A percentile compares a stretch with the other conserved stretches of the same genome.
phyloP scores from a whole-genome alignment of 2,329 filamentous ascomycete genomes.

The Neurospora sp. region DNA sequence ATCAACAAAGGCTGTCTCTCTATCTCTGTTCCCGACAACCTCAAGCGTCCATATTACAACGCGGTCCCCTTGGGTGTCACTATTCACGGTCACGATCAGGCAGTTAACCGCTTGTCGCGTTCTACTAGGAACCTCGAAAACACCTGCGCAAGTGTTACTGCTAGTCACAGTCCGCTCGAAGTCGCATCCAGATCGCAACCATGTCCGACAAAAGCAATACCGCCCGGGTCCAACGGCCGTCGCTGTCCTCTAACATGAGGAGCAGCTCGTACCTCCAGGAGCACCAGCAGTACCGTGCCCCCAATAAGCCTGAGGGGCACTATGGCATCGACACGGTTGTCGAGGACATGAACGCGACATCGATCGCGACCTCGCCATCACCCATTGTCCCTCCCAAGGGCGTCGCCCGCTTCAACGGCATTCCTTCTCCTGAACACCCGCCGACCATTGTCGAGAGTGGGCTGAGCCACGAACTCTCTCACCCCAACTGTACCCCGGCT shows the following conservation, averaged over 20 bases:
- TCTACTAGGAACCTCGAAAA: not conserved
- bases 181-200: slow-evolving; percentile 2
- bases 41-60: not conserved
- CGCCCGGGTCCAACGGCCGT: slow-evolving; percentile 12
- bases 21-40: not conserved
- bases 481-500: slow-evolving; percentile 50
- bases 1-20: not conserved
- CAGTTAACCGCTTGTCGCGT: not conserved
- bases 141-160: not conserved
- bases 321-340: slow-evolving; percentile 58
- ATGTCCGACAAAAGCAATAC: slow-evolving; percentile 15
- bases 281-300: slow-evolving; percentile 53
- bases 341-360: slow-evolving; percentile 38
- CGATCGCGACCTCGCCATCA: slow-evolving; percentile 19
- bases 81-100: not conserved
- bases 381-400: slow-evolving; percentile 23
- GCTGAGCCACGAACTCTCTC: slow-evolving; percentile 51
- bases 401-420: slow-evolving; percentile 45
- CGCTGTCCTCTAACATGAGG: slow-evolving; percentile 27
- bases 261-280: slow-evolving; percentile 54
- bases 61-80: not conserved
- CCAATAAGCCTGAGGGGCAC: slow-evolving; percentile 42
- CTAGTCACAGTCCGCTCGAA: not conserved
- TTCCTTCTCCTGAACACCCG: slow-evolving; percentile 49
- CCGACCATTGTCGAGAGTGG: slow-evolving; percentile 53